phyloP scores from a whole-genome alignment of 495 filamentous ascomycete genomes.

The Penicillium soppii region DNA sequence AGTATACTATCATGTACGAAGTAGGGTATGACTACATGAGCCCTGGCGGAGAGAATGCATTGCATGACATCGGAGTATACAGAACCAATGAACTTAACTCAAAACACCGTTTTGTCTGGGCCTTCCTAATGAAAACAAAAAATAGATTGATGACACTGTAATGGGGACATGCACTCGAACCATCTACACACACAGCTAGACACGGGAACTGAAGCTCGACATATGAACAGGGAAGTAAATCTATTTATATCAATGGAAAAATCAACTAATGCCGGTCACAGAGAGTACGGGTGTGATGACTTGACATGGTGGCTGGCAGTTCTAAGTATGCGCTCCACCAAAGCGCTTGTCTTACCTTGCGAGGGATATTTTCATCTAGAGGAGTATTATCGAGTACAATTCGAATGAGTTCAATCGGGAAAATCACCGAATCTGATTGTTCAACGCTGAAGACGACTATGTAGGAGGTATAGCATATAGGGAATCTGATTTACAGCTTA shows the following conservation, averaged over 20 bases:
- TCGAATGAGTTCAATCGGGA: neutral
- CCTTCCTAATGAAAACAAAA: too few relatives aligned
- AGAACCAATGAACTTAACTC: too few relatives aligned
- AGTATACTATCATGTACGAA: too few relatives aligned
- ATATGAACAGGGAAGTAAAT: neutral
- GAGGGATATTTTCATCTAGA: too few relatives aligned
- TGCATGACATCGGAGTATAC: too few relatives aligned
- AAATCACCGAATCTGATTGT: neutral
- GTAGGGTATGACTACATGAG: too few relatives aligned
- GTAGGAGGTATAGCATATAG: constrained; percentile 3
- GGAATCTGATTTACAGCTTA: constrained; percentile 56
- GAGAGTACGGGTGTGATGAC: neutral
- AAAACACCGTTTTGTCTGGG: too few relatives aligned
- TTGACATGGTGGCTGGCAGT: neutral
- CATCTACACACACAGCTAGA: too few relatives aligned
- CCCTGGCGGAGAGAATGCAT: too few relatives aligned
- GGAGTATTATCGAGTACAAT: too few relatives aligned
- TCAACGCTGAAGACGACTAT: constrained; percentile 10
- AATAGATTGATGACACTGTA: too few relatives aligned
- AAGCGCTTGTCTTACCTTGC: constrained; percentile 1
- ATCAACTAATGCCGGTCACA: neutral
- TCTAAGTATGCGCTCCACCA: neutral
- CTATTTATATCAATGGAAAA: constrained; percentile 1
- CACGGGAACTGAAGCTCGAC: neutral
- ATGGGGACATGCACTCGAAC: neutral